Conservation (phyloP, 352 stramenopile species). For the Phytopythium boreale region DNA sequence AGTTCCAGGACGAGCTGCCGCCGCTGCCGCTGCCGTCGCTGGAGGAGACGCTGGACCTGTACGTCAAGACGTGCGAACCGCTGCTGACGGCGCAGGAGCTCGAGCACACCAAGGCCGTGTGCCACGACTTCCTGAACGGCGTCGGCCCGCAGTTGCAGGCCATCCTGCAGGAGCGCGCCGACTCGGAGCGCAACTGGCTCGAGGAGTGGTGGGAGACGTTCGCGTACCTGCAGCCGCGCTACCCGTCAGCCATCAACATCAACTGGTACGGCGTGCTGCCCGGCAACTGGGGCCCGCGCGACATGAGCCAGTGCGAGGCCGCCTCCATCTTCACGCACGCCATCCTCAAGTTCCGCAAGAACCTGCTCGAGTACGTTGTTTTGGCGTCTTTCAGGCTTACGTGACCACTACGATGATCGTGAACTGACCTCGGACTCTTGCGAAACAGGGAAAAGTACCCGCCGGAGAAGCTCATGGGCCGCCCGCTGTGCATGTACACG, state of each 20-base stretch:
- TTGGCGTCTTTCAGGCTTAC: not conserved
- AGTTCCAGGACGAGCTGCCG: slow-evolving; percentile 88
- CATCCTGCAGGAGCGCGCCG: slow-evolving; percentile 81
- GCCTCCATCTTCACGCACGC: slow-evolving; percentile 84
- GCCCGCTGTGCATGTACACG: slow-evolving; percentile 92
- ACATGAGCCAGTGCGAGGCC: slow-evolving; percentile 91
- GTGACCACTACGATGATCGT: too few species aligned
- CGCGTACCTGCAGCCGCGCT: slow-evolving; percentile 93
- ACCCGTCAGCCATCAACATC: slow-evolving; percentile 96
- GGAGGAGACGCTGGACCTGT: slow-evolving; percentile 91
- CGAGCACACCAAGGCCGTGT: slow-evolving; percentile 88
- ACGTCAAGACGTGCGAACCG: slow-evolving; percentile 91
- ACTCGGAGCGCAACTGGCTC: slow-evolving; percentile 86
- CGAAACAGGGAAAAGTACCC: slow-evolving; percentile 82
- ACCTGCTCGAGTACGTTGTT: slow-evolving; percentile 75
- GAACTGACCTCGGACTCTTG: too few species aligned
- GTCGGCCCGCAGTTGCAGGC: slow-evolving; percentile 90
- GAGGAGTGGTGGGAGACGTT: slow-evolving; percentile 97
- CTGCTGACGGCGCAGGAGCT: slow-evolving; percentile 87
- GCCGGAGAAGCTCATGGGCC: slow-evolving; percentile 92
- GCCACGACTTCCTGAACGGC: slow-evolving; percentile 86
- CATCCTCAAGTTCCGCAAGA: slow-evolving; percentile 91
- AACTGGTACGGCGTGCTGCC: slow-evolving; percentile 97
- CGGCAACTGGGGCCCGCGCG: slow-evolving; percentile 88
- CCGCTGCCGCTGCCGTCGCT: slow-evolving; percentile 91